Conservation (phyloP, 2,329 filamentous ascomycete species). For the Cladosporium sp. region DNA sequence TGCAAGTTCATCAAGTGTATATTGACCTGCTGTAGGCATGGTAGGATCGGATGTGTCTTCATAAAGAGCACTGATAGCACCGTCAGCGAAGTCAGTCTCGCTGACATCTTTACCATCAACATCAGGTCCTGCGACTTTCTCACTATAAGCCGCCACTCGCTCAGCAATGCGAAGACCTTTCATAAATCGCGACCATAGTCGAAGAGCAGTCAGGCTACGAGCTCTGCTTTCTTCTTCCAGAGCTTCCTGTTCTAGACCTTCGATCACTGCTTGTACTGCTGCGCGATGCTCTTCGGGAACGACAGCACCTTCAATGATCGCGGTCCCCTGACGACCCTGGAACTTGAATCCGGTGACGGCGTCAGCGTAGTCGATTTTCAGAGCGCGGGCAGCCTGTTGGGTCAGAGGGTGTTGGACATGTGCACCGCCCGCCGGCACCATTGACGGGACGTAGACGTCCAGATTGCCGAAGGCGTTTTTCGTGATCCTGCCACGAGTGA, state of each 20-base stretch:
- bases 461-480: conserved; percentile 64
- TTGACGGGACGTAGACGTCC: conserved; percentile 63
- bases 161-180: conserved; percentile 68
- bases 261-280: conserved; percentile 68
- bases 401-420: conserved; percentile 61
- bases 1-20: conserved; percentile 25
- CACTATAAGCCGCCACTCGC: conserved; percentile 62
- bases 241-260: conserved; percentile 65
- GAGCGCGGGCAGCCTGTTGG: conserved; percentile 67
- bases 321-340: conserved; percentile 80
- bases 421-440: conserved; percentile 61
- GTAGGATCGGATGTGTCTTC: not conserved
- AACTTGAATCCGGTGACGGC: conserved; percentile 91
- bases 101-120: not conserved
- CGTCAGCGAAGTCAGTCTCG: conserved; percentile 11
- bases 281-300: conserved; percentile 71
- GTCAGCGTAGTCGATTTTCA: conserved; percentile 83
- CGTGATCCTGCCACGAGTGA: conserved; percentile 69
- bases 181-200: conserved; percentile 61
- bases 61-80: not conserved
- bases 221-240: conserved; percentile 62
- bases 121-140: conserved; percentile 19
- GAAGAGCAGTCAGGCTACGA: conserved; percentile 51
- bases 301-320: conserved; percentile 75
- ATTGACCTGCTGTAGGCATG: conserved; percentile 28